Percentiles rank a stretch among this genome's conserved stretches.
phyloP scores from a whole-genome alignment of 306 rosid genomes.

The Pyrus bretschneideri region DNA sequence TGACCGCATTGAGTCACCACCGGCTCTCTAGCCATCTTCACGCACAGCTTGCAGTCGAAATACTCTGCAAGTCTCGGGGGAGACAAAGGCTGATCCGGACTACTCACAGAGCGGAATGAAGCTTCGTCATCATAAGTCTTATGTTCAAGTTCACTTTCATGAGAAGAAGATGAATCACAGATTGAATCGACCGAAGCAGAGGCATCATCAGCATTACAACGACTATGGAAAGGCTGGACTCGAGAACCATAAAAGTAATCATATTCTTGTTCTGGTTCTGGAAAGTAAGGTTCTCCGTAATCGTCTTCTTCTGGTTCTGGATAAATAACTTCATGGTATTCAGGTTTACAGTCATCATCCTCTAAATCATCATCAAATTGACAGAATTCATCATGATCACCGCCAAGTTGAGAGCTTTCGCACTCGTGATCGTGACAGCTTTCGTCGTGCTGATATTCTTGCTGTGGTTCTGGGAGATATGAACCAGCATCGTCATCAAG shows the following conservation, averaged over 20 bases:
- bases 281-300: background rate
- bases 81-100: background rate
- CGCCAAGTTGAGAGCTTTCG: background rate
- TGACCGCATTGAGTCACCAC: slow-evolving; percentile 8
- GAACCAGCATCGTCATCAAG: background rate
- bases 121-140: background rate
- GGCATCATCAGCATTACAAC: background rate
- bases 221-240: too few species aligned
- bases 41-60: slow-evolving; percentile 1
- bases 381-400: background rate
- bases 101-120: background rate
- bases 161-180: background rate
- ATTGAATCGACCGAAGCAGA: background rate
- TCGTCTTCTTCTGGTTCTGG: background rate
- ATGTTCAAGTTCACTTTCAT: background rate
- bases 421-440: too few species aligned
- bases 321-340: background rate
- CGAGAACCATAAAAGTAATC: background rate
- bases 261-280: background rate
- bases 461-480: background rate
- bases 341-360: background rate
- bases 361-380: background rate
- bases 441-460: background rate
- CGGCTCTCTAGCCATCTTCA: slow-evolving; percentile 1
- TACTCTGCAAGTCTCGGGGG: background rate